Conservation (phyloP, 441 rosid genomes). For the Gossypium gossypioides region DNA sequence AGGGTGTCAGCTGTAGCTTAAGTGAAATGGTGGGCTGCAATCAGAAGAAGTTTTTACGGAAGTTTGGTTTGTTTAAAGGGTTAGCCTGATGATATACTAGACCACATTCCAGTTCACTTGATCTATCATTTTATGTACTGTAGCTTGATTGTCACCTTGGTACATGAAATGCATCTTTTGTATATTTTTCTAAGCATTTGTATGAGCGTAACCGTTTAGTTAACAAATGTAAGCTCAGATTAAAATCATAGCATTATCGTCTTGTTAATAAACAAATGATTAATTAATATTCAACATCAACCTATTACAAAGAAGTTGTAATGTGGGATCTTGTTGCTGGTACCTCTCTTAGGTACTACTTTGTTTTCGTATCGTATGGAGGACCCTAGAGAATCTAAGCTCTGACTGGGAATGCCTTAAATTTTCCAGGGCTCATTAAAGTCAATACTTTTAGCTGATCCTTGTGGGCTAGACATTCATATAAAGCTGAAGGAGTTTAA, state of each 20-base stretch:
- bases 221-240: no score
- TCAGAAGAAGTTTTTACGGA: constrained; percentile 51
- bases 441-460: constrained; percentile 30
- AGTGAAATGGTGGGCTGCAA: constrained; percentile 80
- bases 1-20: constrained; percentile 56
- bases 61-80: constrained; percentile 38
- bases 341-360: neutral
- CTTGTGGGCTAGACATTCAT: constrained; percentile 7
- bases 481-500: neutral
- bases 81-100: constrained; percentile 19
- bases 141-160: constrained; percentile 8
- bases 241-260: no score
- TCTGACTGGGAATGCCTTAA: constrained; percentile 40
- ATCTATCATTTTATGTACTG: constrained; percentile 6
- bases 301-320: constrained; percentile 19
- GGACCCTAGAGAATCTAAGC: constrained; percentile 17
- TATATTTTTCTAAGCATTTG: neutral
- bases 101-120: neutral
- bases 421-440: constrained; percentile 41
- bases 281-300: constrained; percentile 18
- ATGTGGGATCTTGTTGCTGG: neutral
- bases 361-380: neutral
- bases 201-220: no score
- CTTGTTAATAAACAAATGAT: neutral
- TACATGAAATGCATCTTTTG: constrained; percentile 8